These are phyloP conservation scores for Parachlorella kessleri DNA, from an alignment of 139 green algal genomes.

Conservation along the genomic window DNA sequence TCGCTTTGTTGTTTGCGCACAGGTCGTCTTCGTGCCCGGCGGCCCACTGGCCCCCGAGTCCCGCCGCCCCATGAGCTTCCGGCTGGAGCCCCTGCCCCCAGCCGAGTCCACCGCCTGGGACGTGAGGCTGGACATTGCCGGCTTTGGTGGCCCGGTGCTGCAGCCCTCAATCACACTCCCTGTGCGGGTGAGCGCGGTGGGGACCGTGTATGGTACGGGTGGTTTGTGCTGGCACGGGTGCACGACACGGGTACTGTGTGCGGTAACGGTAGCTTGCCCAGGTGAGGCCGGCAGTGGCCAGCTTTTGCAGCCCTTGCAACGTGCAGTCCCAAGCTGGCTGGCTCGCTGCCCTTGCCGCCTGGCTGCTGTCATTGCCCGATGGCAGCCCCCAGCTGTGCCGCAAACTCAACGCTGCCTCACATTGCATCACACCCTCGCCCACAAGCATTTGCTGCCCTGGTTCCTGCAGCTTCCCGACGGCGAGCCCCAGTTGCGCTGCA, in stretches of 20 bases:
- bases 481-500: conserved; percentile 13
- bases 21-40: conserved; percentile 31
- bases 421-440: not conserved
- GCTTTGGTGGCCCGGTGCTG: conserved; percentile 41
- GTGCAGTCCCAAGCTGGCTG: too few species aligned
- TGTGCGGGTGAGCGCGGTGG: too few species aligned
- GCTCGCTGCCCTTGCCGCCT: too few species aligned
- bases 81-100: conserved; percentile 19
- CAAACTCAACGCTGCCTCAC: not conserved
- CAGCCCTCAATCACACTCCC: conserved; percentile 32
- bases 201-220: too few species aligned
- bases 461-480: conserved; percentile 14
- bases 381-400: not conserved
- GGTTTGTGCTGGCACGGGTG: too few species aligned
- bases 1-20: not conserved
- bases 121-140: conserved; percentile 5
- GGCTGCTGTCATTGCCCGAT: too few species aligned
- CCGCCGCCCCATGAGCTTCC: conserved; percentile 31
- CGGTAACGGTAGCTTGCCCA: too few species aligned
- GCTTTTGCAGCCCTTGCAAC: too few species aligned
- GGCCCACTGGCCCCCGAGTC: conserved; percentile 24
- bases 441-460: not conserved
- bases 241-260: too few species aligned
- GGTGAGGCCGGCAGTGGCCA: too few species aligned
- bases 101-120: conserved; percentile 24